Evolutionary conservation across 1,139 yeast genomes (phyloP), one percentile per base, ranked within the genome.

Genomic region (Yamadazyma songkhlaensis): DNA sequence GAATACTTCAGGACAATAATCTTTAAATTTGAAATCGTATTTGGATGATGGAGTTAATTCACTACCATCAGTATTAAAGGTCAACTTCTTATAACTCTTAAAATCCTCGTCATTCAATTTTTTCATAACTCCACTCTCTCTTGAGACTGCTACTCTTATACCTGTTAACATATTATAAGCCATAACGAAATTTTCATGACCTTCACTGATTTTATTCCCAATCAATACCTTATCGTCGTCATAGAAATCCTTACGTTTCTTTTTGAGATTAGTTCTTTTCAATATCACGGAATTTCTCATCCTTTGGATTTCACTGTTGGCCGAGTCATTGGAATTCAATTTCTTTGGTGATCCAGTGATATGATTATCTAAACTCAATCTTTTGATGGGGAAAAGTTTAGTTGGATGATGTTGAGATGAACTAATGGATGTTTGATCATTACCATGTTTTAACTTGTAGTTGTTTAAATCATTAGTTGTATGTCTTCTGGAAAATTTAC

Each of bases 141-240:
- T 69, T 9, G 96, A 86, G 1, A 89, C 97, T 0, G 97, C 94
- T 2, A 90, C 96, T 42, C 98, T 73, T 36, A 94, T 92, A 9
- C 99, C 98, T 0, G 98, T 90, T 41, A 94, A 72, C 97, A 94
- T 92, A 59, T 92, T 89, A 59, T 92, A 94, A 1, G 97, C 98
- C 71, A 92, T 82, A 26, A 89, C 88, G 53, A 84, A 94, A 59
- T 90, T 92, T 37, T 81, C 89, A 55, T 92, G 97, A 32, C 96
- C 97, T 59, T 88, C 96, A 45, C 85, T 79, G 33, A 89, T 92
- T 48, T 84, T 82, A 45, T 86, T 84, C 1, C 95, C 95, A 8
- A 85, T 83, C 29, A 83, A 58, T 3, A 83, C 89, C 35, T 72
- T 69, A 49, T 79, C 87, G 47, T 80, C 87, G 36, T 79, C 81